phyloP scores from a whole-genome alignment of 2,329 filamentous ascomycete genomes.

The Sclerotiophoma versabilis region DNA sequence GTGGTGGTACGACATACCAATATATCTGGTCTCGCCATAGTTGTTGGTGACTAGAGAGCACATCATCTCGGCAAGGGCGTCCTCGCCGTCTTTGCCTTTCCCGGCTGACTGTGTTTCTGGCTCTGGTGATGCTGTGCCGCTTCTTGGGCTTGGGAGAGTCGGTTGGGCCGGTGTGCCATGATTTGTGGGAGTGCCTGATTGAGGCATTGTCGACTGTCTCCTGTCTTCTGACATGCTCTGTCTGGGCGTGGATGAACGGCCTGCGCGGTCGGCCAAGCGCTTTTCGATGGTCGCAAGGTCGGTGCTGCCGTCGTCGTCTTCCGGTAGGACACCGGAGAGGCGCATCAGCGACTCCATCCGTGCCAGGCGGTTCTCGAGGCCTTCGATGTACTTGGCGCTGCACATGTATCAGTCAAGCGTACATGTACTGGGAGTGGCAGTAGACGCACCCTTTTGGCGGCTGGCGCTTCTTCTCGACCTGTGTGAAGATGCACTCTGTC shows the following conservation, averaged over 20 bases:
- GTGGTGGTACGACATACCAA: constrained; percentile 65
- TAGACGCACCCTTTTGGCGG: constrained; percentile 83
- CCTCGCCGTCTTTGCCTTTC: constrained; percentile 78
- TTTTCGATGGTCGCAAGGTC: constrained; percentile 90
- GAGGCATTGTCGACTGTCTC: constrained; percentile 44
- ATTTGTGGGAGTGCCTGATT: constrained; percentile 36
- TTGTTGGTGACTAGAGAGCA: constrained; percentile 96
- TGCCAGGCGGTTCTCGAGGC: constrained; percentile 90
- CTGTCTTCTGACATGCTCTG: constrained; percentile 42
- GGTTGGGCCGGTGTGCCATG: constrained; percentile 54
- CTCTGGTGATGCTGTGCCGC: constrained; percentile 60
- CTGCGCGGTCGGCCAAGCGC: constrained; percentile 63
- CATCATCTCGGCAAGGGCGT: constrained; percentile 96
- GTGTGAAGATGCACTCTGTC: constrained; percentile 95
- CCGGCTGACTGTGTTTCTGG: constrained; percentile 50
- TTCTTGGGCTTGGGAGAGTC: constrained; percentile 59
- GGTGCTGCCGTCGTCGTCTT: constrained; percentile 83
- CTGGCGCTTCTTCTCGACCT: constrained; percentile 98
- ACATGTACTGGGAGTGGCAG: background rate
- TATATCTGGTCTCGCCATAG: constrained; percentile 92
- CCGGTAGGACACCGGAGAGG: constrained; percentile 83
- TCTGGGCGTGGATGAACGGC: constrained; percentile 31
- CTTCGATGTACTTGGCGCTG: constrained; percentile 97
- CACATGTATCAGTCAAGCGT: constrained; percentile 7
- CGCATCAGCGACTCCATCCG: constrained; percentile 93